Evolutionary conservation across 169 alveolate genomes (phyloP), one percentile per base, ranked within the genome.

Genomic region (Plasmodium knowlesi): DNA sequence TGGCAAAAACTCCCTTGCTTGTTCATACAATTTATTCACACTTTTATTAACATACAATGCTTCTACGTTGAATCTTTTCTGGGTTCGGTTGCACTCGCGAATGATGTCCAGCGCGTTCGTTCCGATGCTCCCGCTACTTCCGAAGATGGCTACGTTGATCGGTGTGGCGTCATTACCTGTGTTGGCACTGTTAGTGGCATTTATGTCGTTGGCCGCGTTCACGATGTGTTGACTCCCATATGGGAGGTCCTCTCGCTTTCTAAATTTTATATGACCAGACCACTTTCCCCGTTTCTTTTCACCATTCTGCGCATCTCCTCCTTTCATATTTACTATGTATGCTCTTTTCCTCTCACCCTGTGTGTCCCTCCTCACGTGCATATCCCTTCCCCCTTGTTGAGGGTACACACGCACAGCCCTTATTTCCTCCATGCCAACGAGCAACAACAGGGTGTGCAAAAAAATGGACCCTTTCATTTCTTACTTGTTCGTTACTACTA

Each of bases 91-190:
- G 54, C 97, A 96, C 41, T 86, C 92, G 32, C 84, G 41, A 72
- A 96, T 94, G 50, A 96, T 84, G 74, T 95, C 96, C 72, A 97
- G 96, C 14, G 98, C 93, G 89, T 95, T 97, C 19, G 95, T 95
- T 12, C 98, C 98, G 37, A 97, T 96, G 82, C 97, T 94, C 0
- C 98, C 98, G 16, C 98, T 97, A 84, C 97, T 93, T 1, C 98
- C 98, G 70, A 94, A 72, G 28, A 96, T 92, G 50, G 78, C 94
- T 5, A 88, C 89, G 67, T 88, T 88, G n/a, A 88, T 88, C 22
- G 22, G 22, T 5, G 61, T 1, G 8, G 61, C 9, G 22, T 50
- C 12, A 14, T 5, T 5, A 0, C 61, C 61, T 19, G 4, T 50
- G 22, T 14, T 50, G 6, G 5, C 61, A 4, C 5, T 14, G 61